Conservation (phyloP, 2,329 filamentous ascomycete genomes). For the Penicillium sp. region DNA sequence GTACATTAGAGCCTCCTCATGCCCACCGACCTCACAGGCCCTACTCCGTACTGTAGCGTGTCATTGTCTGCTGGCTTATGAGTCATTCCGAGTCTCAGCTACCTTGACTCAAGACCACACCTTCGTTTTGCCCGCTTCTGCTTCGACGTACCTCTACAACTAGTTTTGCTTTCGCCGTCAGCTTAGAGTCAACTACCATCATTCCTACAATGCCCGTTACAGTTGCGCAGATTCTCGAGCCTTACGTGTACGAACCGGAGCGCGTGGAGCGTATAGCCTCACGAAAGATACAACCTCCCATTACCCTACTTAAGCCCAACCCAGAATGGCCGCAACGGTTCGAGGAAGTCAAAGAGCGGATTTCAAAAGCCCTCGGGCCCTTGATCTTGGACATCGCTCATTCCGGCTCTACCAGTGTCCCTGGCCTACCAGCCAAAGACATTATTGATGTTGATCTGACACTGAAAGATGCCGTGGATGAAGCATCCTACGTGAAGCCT, state of each 20-base stretch:
- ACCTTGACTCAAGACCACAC: too few relatives aligned
- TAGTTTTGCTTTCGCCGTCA: too few relatives aligned
- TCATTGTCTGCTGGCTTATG: too few relatives aligned
- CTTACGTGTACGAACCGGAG: constrained; percentile 2
- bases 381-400: constrained; percentile 42
- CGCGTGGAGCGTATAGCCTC: constrained; percentile 6
- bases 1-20: too few relatives aligned
- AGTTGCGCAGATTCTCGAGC: constrained; percentile 1
- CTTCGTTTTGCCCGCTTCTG: too few relatives aligned
- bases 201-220: neutral
- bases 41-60: too few relatives aligned
- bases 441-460: constrained; percentile 55
- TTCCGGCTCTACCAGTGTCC: constrained; percentile 53
- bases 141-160: too few relatives aligned
- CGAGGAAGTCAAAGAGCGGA: constrained; percentile 15
- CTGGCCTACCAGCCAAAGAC: constrained; percentile 51
- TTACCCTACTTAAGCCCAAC: constrained; percentile 25
- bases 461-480: constrained; percentile 41
- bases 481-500: constrained; percentile 43
- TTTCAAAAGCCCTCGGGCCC: constrained; percentile 18
- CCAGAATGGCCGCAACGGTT: constrained; percentile 25
- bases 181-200: neutral
- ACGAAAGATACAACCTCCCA: constrained; percentile 2
- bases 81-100: too few relatives aligned
- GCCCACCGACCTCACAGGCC: too few relatives aligned